A percentile compares a stretch with the other conserved stretches of the same genome.
Conservation (phyloP, 805 yeast genomes). For the Candida vartiovaarae region DNA sequence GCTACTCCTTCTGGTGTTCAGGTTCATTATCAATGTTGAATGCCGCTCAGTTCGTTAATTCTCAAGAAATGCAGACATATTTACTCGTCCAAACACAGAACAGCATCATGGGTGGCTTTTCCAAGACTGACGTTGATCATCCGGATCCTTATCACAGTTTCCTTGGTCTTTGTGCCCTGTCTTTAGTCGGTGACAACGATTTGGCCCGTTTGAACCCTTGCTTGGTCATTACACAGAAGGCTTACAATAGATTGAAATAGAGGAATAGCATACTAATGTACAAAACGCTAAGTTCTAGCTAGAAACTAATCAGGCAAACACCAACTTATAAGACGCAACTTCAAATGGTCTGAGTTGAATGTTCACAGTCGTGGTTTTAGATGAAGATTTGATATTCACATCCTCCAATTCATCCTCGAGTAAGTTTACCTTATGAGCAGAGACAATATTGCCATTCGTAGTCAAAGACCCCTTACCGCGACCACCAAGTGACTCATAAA, state of each 20-base stretch:
- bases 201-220: conserved; percentile 6
- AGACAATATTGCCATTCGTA: conserved; percentile 30
- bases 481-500: conserved; percentile 90
- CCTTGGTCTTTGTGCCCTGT: conserved; percentile 49
- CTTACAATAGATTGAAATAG: background rate
- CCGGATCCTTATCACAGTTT: conserved; percentile 71
- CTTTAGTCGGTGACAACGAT: conserved; percentile 7
- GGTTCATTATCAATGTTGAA: conserved; percentile 47
- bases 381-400: conserved; percentile 10
- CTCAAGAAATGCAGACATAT: conserved; percentile 31
- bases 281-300: background rate
- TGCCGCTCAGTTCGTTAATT: conserved; percentile 28
- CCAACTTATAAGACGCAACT: conserved; percentile 42
- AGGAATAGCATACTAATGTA: background rate
- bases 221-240: conserved; percentile 7
- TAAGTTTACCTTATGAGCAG: conserved; percentile 27
- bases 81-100: conserved; percentile 54
- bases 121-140: conserved; percentile 52
- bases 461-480: conserved; percentile 44
- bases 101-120: conserved; percentile 66
- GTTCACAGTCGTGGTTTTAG: conserved; percentile 16
- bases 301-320: conserved; percentile 14
- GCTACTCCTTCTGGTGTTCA: conserved; percentile 81
- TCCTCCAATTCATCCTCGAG: conserved; percentile 32
- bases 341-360: conserved; percentile 66